Evolutionary conservation across 345 rosid genomes (phyloP).

Genomic region (Abelmoschus esculentus): DNA sequence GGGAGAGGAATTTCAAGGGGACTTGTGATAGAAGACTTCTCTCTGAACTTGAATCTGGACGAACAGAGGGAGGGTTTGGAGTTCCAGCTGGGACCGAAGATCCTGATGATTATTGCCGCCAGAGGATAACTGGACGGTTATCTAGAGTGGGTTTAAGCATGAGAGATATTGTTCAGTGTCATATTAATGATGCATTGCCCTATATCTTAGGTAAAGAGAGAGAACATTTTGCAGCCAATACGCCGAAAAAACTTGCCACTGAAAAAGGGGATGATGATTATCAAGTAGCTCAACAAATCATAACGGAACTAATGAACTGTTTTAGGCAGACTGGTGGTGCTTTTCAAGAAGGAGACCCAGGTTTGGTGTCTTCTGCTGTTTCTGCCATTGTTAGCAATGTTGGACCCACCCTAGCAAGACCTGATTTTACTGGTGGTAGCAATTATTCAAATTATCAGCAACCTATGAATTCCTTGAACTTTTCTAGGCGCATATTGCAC

Average conservation of each 20-base stretch:
- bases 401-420: conserved; percentile 56
- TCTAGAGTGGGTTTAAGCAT: conserved; percentile 75
- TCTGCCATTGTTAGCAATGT: conserved; percentile 75
- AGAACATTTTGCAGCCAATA: conserved; percentile 34
- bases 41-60: conserved; percentile 85
- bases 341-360: conserved; percentile 97
- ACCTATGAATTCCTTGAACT: conserved; percentile 33
- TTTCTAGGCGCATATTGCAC: conserved; percentile 66
- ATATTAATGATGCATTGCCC: background rate
- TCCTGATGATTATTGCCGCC: conserved; percentile 76
- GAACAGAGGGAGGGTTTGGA: conserved; percentile 69
- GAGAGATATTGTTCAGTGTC: conserved; percentile 74
- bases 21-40: conserved; percentile 69
- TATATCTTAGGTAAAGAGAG: no score
- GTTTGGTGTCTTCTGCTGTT: conserved; percentile 85
- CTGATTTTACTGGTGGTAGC: conserved; percentile 51
- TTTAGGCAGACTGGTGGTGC: conserved; percentile 93
- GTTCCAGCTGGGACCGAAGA: conserved; percentile 81
- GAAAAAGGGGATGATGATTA: conserved; percentile 70
- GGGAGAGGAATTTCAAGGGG: conserved; percentile 73
- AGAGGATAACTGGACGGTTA: conserved; percentile 56
- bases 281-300: conserved; percentile 80
- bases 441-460: conserved; percentile 44
- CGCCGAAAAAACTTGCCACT: conserved; percentile 35
- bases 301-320: conserved; percentile 64